Base-by-base conservation (phyloP, 2,329 filamentous ascomycete genomes). In the Colletotrichum navitas region DNA sequence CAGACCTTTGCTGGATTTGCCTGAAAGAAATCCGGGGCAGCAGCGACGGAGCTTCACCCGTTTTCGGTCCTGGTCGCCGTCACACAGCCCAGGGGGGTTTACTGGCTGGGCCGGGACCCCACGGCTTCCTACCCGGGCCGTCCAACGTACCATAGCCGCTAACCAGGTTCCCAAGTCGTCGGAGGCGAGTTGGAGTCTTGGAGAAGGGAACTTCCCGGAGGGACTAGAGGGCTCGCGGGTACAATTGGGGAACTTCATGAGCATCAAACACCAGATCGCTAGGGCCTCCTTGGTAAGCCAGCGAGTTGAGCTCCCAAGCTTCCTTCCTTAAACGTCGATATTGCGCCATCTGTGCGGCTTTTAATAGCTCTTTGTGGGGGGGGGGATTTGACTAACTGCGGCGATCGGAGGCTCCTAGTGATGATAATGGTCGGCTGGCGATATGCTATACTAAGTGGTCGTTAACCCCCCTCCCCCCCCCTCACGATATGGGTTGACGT, bases 21-120 rank as follows among this genome's bases (percentile, higher is more conserved):
- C 71, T 63, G 39, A 55, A 74, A 74, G 54, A 62, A 74, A 74
- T 74, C 73, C 71, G 73, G 73, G 73, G 73, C 73, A 74, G 34
- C 63, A 58, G 47, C 47, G 29, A 56, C 73, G 73, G 73, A 61
- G 39, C 60, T 63, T 66, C 54, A 29, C 56, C 73, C 68, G 39
- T 47, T 69, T 73, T 66, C 47, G 71, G 73, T 49, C 65, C 72
- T 63, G 41, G 72, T 74, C 73, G 60, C 73, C 71, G 71, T 62
- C 54, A 56, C n/a, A 45, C 45, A 26, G 66, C 63, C 60, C 65
- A 55, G 49, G 62, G 62, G 63, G 61, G 58, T 63, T 54, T 63
- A n/a, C 45, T 66, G 63, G 56, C 71, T 73, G 68, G 66, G 24
- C 67, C 58, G 66, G 67, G 67, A 72, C 70, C 67, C 66, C 71